Evolutionary conservation across 768 basidiomycete genomes (phyloP).

Genomic region (Leccinum barrowsii): DNA sequence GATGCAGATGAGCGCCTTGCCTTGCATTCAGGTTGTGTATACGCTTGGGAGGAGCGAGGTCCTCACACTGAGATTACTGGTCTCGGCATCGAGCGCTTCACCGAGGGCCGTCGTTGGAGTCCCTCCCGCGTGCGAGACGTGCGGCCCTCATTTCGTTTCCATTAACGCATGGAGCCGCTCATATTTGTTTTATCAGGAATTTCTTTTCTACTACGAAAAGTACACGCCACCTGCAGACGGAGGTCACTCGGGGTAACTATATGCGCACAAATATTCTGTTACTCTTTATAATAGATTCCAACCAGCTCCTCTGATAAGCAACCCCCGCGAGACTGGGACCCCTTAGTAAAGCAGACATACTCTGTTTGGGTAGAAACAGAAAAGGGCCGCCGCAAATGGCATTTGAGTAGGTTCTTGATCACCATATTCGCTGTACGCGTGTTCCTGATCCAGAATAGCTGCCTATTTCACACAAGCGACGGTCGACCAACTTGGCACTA

Average conservation of each 20-base stretch:
- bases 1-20: slow-evolving; percentile 73
- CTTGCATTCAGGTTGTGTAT: slow-evolving; percentile 42
- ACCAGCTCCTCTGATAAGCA: slow-evolving; percentile 42
- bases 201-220: slow-evolving; percentile 82
- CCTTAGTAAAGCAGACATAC: slow-evolving; percentile 80
- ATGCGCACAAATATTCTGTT: neutral
- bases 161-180: slow-evolving; percentile 4
- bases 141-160: slow-evolving; percentile 25
- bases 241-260: slow-evolving; percentile 40
- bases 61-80: slow-evolving; percentile 74
- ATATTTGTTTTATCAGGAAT: slow-evolving; percentile 52
- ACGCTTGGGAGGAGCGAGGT: slow-evolving; percentile 72
- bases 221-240: slow-evolving; percentile 48
- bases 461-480: slow-evolving; percentile 81
- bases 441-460: slow-evolving; percentile 44
- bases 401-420: slow-evolving; percentile 58
- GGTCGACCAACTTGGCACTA: slow-evolving; percentile 64
- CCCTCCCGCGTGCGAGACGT: slow-evolving; percentile 82
- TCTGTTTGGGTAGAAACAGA: slow-evolving; percentile 71
- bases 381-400: slow-evolving; percentile 73
- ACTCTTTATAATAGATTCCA: slow-evolving; percentile 7
- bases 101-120: slow-evolving; percentile 80
- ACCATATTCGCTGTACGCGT: neutral
- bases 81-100: slow-evolving; percentile 80
- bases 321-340: slow-evolving; percentile 61